Percentiles rank a stretch among this genome's conserved stretches.
phyloP scores from a whole-genome alignment of 1,284 basidiomycete genomes.

The Wolfiporia cocos region DNA sequence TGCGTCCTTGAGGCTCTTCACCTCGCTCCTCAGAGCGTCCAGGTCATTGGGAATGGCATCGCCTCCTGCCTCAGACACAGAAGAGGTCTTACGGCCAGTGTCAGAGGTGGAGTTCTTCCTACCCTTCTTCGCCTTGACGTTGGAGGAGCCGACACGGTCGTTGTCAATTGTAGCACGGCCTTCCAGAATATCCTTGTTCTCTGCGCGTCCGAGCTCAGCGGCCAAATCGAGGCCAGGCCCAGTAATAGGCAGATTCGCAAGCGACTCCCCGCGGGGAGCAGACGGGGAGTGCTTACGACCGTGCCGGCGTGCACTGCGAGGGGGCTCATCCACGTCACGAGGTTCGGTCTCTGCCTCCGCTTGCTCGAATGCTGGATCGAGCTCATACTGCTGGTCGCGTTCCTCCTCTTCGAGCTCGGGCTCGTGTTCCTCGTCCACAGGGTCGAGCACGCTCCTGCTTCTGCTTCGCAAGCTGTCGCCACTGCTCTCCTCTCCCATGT shows the following conservation, averaged over 20 bases:
- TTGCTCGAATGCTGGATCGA: constrained; percentile 27
- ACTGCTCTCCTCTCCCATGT: constrained; percentile 23
- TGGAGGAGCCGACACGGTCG: constrained; percentile 39
- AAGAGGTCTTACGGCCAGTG: constrained; percentile 30
- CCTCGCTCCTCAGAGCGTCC: constrained; percentile 69
- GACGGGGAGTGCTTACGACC: constrained; percentile 49
- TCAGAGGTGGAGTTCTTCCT: constrained; percentile 42
- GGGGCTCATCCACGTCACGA: constrained; percentile 24
- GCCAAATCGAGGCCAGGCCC: constrained; percentile 87
- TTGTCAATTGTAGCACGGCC: constrained; percentile 46
- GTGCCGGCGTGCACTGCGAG: constrained; percentile 39
- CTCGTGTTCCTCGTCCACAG: constrained; percentile 33
- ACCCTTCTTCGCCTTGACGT: constrained; percentile 42
- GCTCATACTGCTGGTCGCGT: constrained; percentile 23
- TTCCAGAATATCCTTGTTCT: constrained; percentile 71
- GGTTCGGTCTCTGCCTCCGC: constrained; percentile 19
- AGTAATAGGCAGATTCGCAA: constrained; percentile 76
- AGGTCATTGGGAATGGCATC: constrained; percentile 49
- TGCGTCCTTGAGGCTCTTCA: constrained; percentile 88
- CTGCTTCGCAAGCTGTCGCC: constrained; percentile 45
- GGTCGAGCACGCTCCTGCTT: constrained; percentile 41
- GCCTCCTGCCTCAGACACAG: constrained; percentile 30
- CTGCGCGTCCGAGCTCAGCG: constrained; percentile 83
- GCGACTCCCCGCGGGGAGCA: constrained; percentile 58
- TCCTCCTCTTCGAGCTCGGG: constrained; percentile 20